These are phyloP conservation scores for Capronia americana DNA, from an alignment of 2,329 filamentous ascomycete species.

Conservation along the genomic window DNA sequence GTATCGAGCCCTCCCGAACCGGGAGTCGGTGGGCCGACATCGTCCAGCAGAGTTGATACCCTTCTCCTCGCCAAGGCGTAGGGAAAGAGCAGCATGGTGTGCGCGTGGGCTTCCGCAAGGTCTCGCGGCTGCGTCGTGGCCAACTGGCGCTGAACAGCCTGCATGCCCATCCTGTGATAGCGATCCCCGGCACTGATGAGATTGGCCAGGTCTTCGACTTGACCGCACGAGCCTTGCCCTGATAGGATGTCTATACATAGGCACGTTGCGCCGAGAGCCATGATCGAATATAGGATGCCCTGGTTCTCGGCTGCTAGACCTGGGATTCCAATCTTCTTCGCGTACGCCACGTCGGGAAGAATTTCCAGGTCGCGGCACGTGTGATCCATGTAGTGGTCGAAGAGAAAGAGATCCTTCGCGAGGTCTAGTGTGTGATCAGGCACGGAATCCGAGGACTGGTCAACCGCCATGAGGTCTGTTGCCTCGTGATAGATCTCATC, in stretches of 20 bases:
- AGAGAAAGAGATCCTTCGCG: constrained; percentile 19
- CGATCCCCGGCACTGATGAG: constrained; percentile 16
- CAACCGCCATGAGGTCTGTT: neutral
- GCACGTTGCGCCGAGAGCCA: constrained; percentile 9
- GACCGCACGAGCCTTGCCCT: neutral
- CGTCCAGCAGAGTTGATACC: constrained; percentile 14
- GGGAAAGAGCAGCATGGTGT: constrained; percentile 17
- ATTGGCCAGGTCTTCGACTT: constrained; percentile 2
- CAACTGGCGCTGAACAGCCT: constrained; percentile 12
- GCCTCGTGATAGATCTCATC: neutral
- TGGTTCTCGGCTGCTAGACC: constrained; percentile 8
- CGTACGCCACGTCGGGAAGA: constrained; percentile 2
- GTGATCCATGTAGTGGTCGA: constrained; percentile 23
- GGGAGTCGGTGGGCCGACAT: neutral
- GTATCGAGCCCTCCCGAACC: neutral
- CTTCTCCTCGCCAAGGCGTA: constrained; percentile 24
- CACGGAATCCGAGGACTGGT: neutral
- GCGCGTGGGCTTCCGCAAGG: constrained; percentile 16
- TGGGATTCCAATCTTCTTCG: constrained; percentile 10
- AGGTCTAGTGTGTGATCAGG: neutral
- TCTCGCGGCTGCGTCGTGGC: neutral
- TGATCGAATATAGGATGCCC: constrained; percentile 12
- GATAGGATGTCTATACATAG: constrained; percentile 16
- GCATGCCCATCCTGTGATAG: constrained; percentile 16
- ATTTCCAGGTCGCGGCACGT: constrained; percentile 9